Evolutionary conservation across 495 filamentous ascomycete genomes (phyloP), one percentile per base, ranked within the genome.

Genomic region (Penicillium alfredii): DNA sequence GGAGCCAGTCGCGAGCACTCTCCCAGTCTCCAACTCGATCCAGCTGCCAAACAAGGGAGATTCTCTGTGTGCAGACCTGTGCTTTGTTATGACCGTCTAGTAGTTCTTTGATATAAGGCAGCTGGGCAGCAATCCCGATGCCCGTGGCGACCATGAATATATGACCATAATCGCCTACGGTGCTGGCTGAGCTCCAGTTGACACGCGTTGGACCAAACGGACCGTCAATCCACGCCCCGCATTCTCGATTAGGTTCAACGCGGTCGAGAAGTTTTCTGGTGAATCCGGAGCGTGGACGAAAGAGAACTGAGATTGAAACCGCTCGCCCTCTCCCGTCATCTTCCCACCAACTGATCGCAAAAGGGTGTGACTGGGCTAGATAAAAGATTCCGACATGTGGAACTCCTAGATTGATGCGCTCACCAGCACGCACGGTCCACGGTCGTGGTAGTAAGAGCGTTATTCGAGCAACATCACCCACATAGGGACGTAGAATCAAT

Each of bases 41-140:
- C 10, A 63, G 30, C 31, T 63, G 38, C 58, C 46, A 66, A 21
- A 58, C 28, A 27, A 66, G 47, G 0, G 38, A 43, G 19, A 66
- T 60, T 8, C 36, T 46, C 17, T 50, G 48, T 12, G 54, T 66
- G 15, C 36, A 24, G 29, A 63, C 47, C 16, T 49, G 10, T 19
- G 47, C 52, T 12, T 40, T 43, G 14, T 55, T 37, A 45, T 58
- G 43, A 30, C 58, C 41, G 20, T 56, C 47, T 2, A 67, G 33
- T 9, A 67, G 33, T 16, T 57, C 51, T 27, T 61, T 60, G 17
- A 64, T 58, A 40, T 63, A 61, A n/a, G 53, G 57, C 1, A 67
- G 40, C 20, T 64, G 49, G 32, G 48, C 51, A 8, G 53, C 55
- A 13, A 67, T 65, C 1, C 61, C 58, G 32, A 65, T 65, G 12